These are phyloP conservation scores for Psilocybe cyanescens DNA, from an alignment of 768 basidiomycete species.

Conservation along the genomic window DNA sequence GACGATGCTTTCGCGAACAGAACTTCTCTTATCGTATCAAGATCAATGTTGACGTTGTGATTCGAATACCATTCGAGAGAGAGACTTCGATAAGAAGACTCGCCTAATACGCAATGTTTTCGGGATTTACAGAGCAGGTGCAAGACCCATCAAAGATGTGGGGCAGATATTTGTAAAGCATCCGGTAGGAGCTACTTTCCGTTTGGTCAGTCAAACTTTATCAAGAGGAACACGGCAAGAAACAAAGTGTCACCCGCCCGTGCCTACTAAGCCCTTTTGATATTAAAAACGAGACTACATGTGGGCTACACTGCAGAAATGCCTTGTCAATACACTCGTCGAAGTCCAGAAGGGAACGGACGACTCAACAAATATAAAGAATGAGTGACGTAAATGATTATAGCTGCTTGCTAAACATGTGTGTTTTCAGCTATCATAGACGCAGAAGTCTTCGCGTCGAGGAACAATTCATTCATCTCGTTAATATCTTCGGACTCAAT, in stretches of 20 bases:
- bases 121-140: not conserved
- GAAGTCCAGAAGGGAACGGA: not conserved
- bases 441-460: slow-evolving; percentile 90
- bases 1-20: not conserved
- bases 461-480: slow-evolving; percentile 94
- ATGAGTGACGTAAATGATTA: not conserved
- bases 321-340: not conserved
- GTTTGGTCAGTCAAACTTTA: not conserved
- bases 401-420: slow-evolving; percentile 2
- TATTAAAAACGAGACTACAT: slow-evolving; percentile 7
- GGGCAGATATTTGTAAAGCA: not conserved
- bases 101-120: not conserved
- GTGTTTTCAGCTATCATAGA: slow-evolving; percentile 19
- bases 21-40: not conserved
- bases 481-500: slow-evolving; percentile 88
- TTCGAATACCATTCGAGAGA: not conserved
- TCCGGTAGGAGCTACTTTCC: not conserved
- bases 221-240: not conserved
- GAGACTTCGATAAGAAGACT: no score
- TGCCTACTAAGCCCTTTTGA: slow-evolving; percentile 4
- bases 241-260: not conserved
- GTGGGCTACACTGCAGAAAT: slow-evolving; percentile 4
- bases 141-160: not conserved
- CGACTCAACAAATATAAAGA: slow-evolving; percentile 15
- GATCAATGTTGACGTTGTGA: not conserved